Evolutionary conservation across 345 rosid genomes (phyloP), one percentile per base, ranked within the genome.

Genomic region (Hevea brasiliensis): DNA sequence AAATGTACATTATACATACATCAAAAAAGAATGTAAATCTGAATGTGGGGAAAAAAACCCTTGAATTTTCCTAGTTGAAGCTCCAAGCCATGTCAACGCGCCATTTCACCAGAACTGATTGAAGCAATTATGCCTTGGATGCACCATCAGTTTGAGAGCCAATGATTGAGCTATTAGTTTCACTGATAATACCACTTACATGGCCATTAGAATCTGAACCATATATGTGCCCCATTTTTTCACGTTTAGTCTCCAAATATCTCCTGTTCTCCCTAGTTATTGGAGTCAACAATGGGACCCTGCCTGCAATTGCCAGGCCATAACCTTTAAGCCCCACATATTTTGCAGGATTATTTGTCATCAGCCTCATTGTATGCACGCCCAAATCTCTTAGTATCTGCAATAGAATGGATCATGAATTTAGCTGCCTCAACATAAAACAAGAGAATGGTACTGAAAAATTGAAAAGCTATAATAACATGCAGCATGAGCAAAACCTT

Each of bases 291-390:
- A 78, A 70, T 26, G 81, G 74, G 42, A 69, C 77, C 63, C 81
- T 78, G 69, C 81, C 81, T 54, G 71, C 74, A 54, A 73, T 60
- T 35, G 77, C 65, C 66, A 78, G 61, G 29, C 77, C 81, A 56
- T 78, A 78, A 37, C 81, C 77, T 58, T 78, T 78, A 66, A 78
- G 81, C 35, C 81, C 81, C 8, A 73, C 55, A 18, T 78, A 78
- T 74, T 64, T 70, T 69, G 77, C 53, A 17, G 78, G 74, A 58
- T 78, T 78, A 45, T 78, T 78, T 63, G 81, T 78, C 77, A 78
- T 78, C 74, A 78, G 58, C 60, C 41, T 68, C 81, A 78, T 69
- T 29, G 81, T 73, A 17, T 53, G 74, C 57, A 68, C 81, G 13
- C 81, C 81, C 60, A 73, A 48, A 62, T 73, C 74, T 74, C 71